Conservation (phyloP, 2,329 filamentous ascomycete genomes). For the Ophiostoma perfectum region DNA sequence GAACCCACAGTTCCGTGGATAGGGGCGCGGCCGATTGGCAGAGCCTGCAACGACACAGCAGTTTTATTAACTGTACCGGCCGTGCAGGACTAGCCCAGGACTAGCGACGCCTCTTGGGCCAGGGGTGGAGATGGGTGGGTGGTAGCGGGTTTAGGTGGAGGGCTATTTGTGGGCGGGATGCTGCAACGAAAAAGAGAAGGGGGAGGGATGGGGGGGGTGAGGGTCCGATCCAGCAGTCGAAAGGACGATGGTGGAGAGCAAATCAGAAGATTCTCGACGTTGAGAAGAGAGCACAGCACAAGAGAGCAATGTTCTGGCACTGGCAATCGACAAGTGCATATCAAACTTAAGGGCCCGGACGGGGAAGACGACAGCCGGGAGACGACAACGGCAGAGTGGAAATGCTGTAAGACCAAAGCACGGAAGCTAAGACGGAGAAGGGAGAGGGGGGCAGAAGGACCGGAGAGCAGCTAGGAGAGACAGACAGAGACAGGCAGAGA, state of each 20-base stretch:
- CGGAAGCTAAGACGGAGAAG: conserved; percentile 5
- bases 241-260: conserved; percentile 7
- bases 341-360: background rate
- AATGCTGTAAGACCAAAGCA: conserved; percentile 1
- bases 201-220: background rate
- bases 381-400: background rate
- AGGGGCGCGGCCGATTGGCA: conserved; percentile 16
- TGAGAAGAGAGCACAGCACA: background rate
- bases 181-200: background rate
- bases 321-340: background rate
- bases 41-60: conserved; percentile 12
- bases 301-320: too few relatives aligned
- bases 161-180: too few relatives aligned
- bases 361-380: background rate
- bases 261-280: background rate
- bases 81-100: conserved; percentile 23
- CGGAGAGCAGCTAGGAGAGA: background rate
- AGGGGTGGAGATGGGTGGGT: conserved; percentile 14
- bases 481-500: background rate
- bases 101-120: conserved; percentile 20
- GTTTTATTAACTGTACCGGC: conserved; percentile 25
- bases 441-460: background rate
- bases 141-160: too few relatives aligned
- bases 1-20: conserved; percentile 3
- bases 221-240: conserved; percentile 12